phyloP scores from a whole-genome alignment of 352 stramenopile species.

The Aphanomyces astaci region DNA sequence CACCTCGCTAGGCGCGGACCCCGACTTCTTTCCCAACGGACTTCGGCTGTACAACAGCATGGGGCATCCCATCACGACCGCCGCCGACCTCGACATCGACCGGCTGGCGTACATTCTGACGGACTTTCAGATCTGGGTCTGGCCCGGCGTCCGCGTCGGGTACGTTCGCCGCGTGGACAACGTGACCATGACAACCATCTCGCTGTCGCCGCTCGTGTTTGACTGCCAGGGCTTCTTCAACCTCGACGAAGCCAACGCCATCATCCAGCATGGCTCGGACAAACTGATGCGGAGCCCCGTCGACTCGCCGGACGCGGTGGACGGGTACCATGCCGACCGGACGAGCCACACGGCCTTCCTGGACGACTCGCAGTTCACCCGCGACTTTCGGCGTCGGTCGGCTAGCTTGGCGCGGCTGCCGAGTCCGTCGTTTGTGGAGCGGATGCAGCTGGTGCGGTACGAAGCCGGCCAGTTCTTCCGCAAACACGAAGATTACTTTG shows the following conservation, averaged over 20 bases:
- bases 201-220: constrained; percentile 54
- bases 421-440: constrained; percentile 41
- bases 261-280: constrained; percentile 42
- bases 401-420: constrained; percentile 42
- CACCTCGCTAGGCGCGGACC: constrained; percentile 39
- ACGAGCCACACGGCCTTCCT: constrained; percentile 69
- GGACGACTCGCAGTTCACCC: constrained; percentile 52
- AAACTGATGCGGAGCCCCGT: constrained; percentile 48
- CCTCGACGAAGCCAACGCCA: constrained; percentile 42
- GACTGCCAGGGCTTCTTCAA: constrained; percentile 55
- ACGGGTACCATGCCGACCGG: constrained; percentile 52
- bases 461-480: constrained; percentile 62
- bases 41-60: constrained; percentile 51
- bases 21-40: constrained; percentile 40
- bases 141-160: constrained; percentile 61
- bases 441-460: constrained; percentile 62
- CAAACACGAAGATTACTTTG: constrained; percentile 72
- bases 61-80: constrained; percentile 38
- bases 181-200: constrained; percentile 50
- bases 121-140: constrained; percentile 67
- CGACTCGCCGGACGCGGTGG: constrained; percentile 42
- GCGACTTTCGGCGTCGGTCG: constrained; percentile 45
- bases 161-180: constrained; percentile 45
- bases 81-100: constrained; percentile 30
- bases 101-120: constrained; percentile 60